These are phyloP conservation scores for Fusarium sp. DNA, from an alignment of 2,329 filamentous ascomycete genomes.

Conservation along the genomic window DNA sequence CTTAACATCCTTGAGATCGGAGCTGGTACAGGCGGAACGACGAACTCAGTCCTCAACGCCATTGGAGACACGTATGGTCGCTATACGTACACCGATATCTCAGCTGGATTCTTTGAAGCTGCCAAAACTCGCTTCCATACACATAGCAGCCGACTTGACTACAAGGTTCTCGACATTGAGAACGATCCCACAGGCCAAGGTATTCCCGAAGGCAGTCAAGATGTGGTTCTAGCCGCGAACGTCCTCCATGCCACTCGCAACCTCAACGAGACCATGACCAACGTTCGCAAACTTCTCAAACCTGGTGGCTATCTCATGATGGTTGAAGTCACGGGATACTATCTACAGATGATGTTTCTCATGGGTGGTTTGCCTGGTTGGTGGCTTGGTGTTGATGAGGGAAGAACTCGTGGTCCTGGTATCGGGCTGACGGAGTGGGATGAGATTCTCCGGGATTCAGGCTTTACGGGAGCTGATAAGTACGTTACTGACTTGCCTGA, in stretches of 20 bases:
- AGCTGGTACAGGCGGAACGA: neutral
- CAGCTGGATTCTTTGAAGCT: neutral
- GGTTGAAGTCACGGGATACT: neutral
- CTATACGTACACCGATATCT: neutral
- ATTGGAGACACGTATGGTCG: neutral
- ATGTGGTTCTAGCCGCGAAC: neutral
- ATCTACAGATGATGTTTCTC: neutral
- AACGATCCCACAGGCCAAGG: neutral
- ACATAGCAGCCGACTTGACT: neutral
- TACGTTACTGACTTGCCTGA: neutral
- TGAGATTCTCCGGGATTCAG: neutral
- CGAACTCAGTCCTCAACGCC: neutral
- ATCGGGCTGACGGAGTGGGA: slow-evolving; percentile 1
- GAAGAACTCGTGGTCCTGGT: neutral
- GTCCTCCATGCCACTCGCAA: neutral
- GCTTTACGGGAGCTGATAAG: neutral
- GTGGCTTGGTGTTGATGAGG: slow-evolving; percentile 13
- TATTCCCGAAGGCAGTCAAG: neutral
- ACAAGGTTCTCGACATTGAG: neutral
- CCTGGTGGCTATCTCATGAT: neutral
- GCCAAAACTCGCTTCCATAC: neutral
- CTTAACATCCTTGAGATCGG: neutral
- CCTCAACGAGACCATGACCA: neutral
- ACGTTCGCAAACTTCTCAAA: neutral
- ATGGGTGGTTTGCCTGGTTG: slow-evolving; percentile 2